Evolutionary conservation across 345 rosid genomes (phyloP), one percentile per base, ranked within the genome.

Genomic region (Eucalyptus melliodora): DNA sequence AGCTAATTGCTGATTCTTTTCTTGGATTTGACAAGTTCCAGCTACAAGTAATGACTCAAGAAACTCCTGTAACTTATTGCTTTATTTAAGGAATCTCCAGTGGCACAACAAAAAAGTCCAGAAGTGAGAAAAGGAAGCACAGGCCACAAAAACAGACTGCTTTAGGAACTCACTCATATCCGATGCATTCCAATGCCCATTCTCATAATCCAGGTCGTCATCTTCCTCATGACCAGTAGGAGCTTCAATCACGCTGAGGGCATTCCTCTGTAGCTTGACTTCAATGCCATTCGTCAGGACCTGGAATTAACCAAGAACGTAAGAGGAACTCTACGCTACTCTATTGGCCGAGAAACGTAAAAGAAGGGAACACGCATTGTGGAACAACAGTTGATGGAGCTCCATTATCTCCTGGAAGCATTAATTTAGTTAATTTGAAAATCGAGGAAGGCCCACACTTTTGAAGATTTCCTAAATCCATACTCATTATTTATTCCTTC

Each of bases 201-300:
- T 95, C 72, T 95, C 98, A 8, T 94, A 93, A 91, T 96, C 98
- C 83, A 96, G 91, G 86, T 97, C 98, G 30, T 93, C 96, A 65
- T 95, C 98, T 69, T 93, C 98, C 92, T 97, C 99, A 50, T 97
- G 95, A n/a, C 99, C 99, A 9, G 98, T 97, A 69, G 99, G 99
- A 90, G 97, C 95, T 96, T 97, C 99, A 86, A 98, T 94, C 92
- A 98, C 99, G 88, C 99, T 98, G 44, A 98, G 99, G 2, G 99
- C 99, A 93, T 98, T 98, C 91, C 99, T 95, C 94, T 98, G 99
- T 86, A 98, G 94, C 96, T 98, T 98, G 87, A 98, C 99, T 94
- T 98, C 99, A 56, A 98, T 97, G 88, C 99, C 99, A 94, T 98
- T 98, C 1, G 99, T 97, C 88, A 98, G 95, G 89, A 98, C 99